phyloP scores from a whole-genome alignment of 1,284 basidiomycete species.

The Bjerkandera adusta region DNA sequence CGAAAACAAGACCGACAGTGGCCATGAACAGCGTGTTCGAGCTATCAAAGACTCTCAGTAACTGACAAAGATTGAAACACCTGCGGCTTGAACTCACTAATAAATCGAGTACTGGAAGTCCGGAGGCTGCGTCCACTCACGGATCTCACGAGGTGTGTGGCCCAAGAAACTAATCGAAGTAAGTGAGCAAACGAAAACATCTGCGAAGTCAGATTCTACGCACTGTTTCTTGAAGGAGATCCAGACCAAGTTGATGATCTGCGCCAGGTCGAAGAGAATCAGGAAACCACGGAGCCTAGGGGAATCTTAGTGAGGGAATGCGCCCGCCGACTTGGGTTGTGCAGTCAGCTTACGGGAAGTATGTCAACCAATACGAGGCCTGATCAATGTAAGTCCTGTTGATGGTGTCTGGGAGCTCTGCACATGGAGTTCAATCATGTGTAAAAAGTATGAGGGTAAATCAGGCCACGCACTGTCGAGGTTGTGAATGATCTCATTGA shows the following conservation, averaged over 20 bases:
- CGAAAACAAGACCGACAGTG: slow-evolving; percentile 86
- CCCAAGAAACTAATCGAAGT: slow-evolving; percentile 69
- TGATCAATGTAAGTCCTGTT: slow-evolving; percentile 83
- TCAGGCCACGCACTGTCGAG: slow-evolving; percentile 52
- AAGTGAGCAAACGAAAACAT: neutral
- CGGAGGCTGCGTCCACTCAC: slow-evolving; percentile 95
- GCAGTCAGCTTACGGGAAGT: slow-evolving; percentile 72
- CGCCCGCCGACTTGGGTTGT: too few relatives aligned
- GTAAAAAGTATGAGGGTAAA: slow-evolving; percentile 7
- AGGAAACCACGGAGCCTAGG: slow-evolving; percentile 87
- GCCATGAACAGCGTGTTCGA: slow-evolving; percentile 84
- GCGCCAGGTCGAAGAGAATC: slow-evolving; percentile 92
- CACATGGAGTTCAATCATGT: slow-evolving; percentile 8
- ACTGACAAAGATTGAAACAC: neutral
- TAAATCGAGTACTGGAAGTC: slow-evolving; percentile 91
- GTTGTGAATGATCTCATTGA: slow-evolving; percentile 63
- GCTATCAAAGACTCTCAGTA: slow-evolving; percentile 33
- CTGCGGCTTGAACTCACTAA: slow-evolving; percentile 55
- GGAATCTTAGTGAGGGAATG: neutral
- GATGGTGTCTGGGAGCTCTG: slow-evolving; percentile 70
- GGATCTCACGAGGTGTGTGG: slow-evolving; percentile 94
- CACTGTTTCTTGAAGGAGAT: slow-evolving; percentile 81
- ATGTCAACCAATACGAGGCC: slow-evolving; percentile 91
- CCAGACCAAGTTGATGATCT: slow-evolving; percentile 88
- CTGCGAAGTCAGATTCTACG: slow-evolving; percentile 15